Evolutionary conservation across 768 basidiomycete species (phyloP).

Genomic region (Tulasnella sp.): DNA sequence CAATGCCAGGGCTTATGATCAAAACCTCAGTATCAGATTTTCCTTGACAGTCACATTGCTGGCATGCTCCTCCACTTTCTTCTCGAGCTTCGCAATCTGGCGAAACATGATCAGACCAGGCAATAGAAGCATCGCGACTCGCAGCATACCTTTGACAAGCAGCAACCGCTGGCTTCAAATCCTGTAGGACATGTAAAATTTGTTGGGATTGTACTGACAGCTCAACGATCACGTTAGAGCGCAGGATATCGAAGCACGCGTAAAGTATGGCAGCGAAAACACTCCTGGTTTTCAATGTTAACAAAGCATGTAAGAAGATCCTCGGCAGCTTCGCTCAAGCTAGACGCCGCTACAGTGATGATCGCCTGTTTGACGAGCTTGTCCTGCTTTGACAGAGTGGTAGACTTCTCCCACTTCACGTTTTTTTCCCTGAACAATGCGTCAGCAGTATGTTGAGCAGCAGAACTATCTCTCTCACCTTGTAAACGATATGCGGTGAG

Average conservation of each 20-base stretch:
- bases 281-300: slow-evolving; percentile 97
- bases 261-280: slow-evolving; percentile 86
- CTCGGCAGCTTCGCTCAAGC: slow-evolving; percentile 82
- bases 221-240: slow-evolving; percentile 83
- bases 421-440: slow-evolving; percentile 62
- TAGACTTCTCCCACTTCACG: slow-evolving; percentile 90
- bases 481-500: slow-evolving; percentile 93
- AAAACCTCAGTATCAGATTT: slow-evolving; percentile 71
- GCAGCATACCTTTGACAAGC: slow-evolving; percentile 57
- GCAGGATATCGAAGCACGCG: slow-evolving; percentile 91
- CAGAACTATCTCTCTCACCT: slow-evolving; percentile 42
- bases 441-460: background rate
- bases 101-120: background rate
- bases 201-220: slow-evolving; percentile 92
- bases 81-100: slow-evolving; percentile 72
- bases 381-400: slow-evolving; percentile 90
- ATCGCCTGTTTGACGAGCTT: slow-evolving; percentile 96
- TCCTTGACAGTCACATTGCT: slow-evolving; percentile 86
- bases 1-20: slow-evolving; percentile 75
- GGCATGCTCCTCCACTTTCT: slow-evolving; percentile 78
- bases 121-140: background rate
- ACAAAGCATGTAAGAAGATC: slow-evolving; percentile 95
- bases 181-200: slow-evolving; percentile 96
- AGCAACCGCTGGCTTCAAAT: slow-evolving; percentile 78
- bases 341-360: slow-evolving; percentile 77